These are phyloP conservation scores for Pythium myriotylum DNA, from an alignment of 352 stramenopile genomes.

Conservation along the genomic window DNA sequence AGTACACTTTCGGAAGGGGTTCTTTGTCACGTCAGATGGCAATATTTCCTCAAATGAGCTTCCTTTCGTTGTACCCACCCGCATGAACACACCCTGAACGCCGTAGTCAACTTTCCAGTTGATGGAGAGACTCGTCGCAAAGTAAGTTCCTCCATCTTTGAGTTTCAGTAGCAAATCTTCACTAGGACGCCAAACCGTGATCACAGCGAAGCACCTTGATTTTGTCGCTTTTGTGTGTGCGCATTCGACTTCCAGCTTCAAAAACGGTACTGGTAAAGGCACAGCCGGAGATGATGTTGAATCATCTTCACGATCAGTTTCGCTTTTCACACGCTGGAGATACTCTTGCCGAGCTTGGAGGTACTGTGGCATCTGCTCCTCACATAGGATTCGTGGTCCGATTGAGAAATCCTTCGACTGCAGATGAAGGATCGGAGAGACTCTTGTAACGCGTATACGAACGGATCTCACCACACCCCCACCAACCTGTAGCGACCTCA, in stretches of 20 bases:
- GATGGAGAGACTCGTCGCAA: constrained; percentile 58
- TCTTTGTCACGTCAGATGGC: background rate
- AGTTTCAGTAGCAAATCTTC: constrained; percentile 55
- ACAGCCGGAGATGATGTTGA: constrained; percentile 23
- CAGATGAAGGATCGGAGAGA: constrained; percentile 66
- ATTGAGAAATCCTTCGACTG: constrained; percentile 65
- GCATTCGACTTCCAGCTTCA: constrained; percentile 71
- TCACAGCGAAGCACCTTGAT: constrained; percentile 34
- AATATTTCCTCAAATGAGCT: constrained; percentile 41
- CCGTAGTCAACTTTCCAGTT: constrained; percentile 66
- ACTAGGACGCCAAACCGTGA: constrained; percentile 68
- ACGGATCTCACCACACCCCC: constrained; percentile 68
- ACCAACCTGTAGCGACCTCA: constrained; percentile 61
- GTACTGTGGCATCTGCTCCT: constrained; percentile 61
- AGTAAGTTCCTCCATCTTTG: constrained; percentile 59
- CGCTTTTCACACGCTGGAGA: background rate
- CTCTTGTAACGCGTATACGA: constrained; percentile 45
- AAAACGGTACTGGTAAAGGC: constrained; percentile 55
- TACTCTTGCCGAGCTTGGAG: constrained; percentile 40
- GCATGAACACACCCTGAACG: constrained; percentile 45
- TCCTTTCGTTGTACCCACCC: constrained; percentile 67
- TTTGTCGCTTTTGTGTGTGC: constrained; percentile 34
- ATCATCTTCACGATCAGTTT: constrained; percentile 1
- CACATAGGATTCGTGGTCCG: constrained; percentile 63
- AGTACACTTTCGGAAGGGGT: background rate